These are phyloP conservation scores for Boletus reticuloceps DNA, from an alignment of 768 basidiomycete species.

Conservation along the genomic window DNA sequence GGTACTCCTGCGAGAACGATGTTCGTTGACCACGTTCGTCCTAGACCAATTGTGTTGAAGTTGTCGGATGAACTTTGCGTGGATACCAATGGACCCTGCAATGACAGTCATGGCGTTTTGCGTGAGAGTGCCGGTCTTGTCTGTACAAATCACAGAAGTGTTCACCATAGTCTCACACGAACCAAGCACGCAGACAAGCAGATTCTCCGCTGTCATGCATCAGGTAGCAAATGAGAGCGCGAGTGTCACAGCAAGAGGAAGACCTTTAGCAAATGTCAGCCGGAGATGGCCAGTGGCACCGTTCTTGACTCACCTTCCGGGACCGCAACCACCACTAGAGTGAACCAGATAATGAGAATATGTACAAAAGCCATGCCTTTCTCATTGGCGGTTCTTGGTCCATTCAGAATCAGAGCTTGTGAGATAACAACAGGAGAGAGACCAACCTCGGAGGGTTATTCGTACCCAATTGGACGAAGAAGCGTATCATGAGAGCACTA, in stretches of 20 bases:
- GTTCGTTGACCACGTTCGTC: slow-evolving; percentile 64
- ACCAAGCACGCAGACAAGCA: slow-evolving; percentile 92
- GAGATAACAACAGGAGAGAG: not conserved
- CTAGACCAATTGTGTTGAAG: slow-evolving; percentile 70
- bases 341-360: slow-evolving; percentile 94
- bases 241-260: slow-evolving; percentile 94
- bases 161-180: slow-evolving; percentile 99
- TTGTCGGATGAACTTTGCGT: slow-evolving; percentile 87
- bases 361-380: slow-evolving; percentile 91
- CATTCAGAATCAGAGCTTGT: slow-evolving; percentile 7
- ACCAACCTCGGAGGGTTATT: slow-evolving; percentile 54
- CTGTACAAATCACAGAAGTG: slow-evolving; percentile 92
- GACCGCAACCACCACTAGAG: slow-evolving; percentile 83
- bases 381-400: slow-evolving; percentile 59
- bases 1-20: slow-evolving; percentile 30
- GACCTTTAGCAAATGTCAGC: slow-evolving; percentile 44
- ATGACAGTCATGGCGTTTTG: slow-evolving; percentile 96
- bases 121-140: slow-evolving; percentile 96
- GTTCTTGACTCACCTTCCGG: slow-evolving; percentile 60
- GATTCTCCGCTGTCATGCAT: slow-evolving; percentile 95
- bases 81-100: slow-evolving; percentile 90
- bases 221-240: slow-evolving; percentile 97
- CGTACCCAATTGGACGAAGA: slow-evolving; percentile 83
- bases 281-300: not conserved
- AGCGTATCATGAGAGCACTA: slow-evolving; percentile 83